Conservation (phyloP, 805 yeast species). For the Wickerhamiella slavikovae region DNA sequence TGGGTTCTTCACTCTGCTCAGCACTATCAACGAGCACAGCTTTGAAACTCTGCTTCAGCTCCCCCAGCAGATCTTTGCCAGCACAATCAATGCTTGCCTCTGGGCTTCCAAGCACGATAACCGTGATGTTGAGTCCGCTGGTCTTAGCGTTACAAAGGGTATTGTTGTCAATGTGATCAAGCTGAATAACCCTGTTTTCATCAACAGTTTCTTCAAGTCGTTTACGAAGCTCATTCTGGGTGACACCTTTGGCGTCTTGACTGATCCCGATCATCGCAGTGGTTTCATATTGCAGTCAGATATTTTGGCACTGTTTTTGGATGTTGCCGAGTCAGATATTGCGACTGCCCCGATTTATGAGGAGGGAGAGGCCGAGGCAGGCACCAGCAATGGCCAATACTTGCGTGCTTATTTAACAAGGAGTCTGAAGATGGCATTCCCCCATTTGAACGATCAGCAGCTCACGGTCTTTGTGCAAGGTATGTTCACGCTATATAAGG, state of each 20-base stretch:
- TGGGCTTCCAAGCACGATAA: slow-evolving; percentile 98
- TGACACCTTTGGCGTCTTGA: slow-evolving; percentile 80
- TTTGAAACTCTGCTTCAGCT: slow-evolving; percentile 72
- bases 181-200: slow-evolving; percentile 38
- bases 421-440: slow-evolving; percentile 76
- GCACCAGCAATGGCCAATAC: slow-evolving; percentile 62
- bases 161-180: slow-evolving; percentile 67
- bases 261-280: slow-evolving; percentile 95
- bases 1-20: slow-evolving; percentile 76
- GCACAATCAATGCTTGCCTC: slow-evolving; percentile 77
- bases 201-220: slow-evolving; percentile 70
- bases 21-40: slow-evolving; percentile 68
- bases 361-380: slow-evolving; percentile 63
- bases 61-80: slow-evolving; percentile 81
- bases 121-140: slow-evolving; percentile 88
- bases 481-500: slow-evolving; percentile 46
- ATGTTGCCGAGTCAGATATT: slow-evolving; percentile 56
- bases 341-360: slow-evolving; percentile 62
- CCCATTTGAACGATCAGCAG: slow-evolving; percentile 71
- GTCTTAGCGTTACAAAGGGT: slow-evolving; percentile 67
- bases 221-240: slow-evolving; percentile 76
- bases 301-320: slow-evolving; percentile 63
- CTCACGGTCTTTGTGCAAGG: slow-evolving; percentile 64
- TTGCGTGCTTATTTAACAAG: slow-evolving; percentile 64
- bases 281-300: slow-evolving; percentile 81